Conservation (phyloP, 1,284 basidiomycete species). For the Termitomyces sp. region DNA sequence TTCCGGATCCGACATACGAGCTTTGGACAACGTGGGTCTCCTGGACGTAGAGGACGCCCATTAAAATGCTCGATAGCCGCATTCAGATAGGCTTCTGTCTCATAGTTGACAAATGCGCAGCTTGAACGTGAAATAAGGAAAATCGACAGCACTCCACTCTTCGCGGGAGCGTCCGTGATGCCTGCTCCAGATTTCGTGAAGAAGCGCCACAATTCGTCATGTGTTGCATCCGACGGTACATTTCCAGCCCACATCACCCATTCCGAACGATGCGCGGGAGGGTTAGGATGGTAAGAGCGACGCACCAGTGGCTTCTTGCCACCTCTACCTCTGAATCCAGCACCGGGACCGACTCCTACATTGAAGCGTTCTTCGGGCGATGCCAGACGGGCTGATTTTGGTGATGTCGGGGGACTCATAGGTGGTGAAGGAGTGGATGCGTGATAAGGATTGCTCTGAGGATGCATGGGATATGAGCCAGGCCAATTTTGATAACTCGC, state of each 20-base stretch:
- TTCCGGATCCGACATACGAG: conserved; percentile 84
- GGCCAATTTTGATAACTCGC: conserved; percentile 32
- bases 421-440: conserved; percentile 5
- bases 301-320: conserved; percentile 31
- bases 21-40: conserved; percentile 70
- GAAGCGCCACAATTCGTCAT: conserved; percentile 87
- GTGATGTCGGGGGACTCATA: not conserved
- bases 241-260: conserved; percentile 98
- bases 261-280: conserved; percentile 72
- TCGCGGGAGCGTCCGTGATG: conserved; percentile 1
- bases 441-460: conserved; percentile 21
- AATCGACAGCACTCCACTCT: conserved; percentile 73
- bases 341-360: not conserved
- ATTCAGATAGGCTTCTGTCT: conserved; percentile 57
- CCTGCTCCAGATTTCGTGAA: conserved; percentile 54
- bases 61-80: conserved; percentile 73
- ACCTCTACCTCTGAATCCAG: not conserved
- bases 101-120: conserved; percentile 92
- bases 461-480: conserved; percentile 29
- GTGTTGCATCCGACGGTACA: conserved; percentile 77
- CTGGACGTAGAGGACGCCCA: conserved; percentile 58
- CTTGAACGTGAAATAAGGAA: conserved; percentile 91
- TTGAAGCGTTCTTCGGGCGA: not conserved
- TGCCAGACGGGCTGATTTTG: not conserved
- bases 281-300: conserved; percentile 57